Base-by-base conservation (phyloP, 2,329 filamentous ascomycete genomes). In the Cordyceps cateniannulata region DNA sequence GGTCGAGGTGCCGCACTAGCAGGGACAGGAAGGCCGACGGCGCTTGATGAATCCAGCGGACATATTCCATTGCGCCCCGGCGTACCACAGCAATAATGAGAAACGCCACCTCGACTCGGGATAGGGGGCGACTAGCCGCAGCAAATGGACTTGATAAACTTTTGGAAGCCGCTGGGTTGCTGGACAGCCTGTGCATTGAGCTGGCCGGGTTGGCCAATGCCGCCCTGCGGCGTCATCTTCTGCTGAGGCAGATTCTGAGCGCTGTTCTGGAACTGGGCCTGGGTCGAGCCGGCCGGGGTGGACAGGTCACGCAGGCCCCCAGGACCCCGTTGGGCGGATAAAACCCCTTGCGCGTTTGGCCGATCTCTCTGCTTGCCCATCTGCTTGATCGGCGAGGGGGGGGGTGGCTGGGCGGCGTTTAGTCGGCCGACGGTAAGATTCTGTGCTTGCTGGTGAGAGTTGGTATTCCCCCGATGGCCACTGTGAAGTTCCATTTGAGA, bases 221-320 rank as follows among this genome's bases (percentile, higher is more conserved):
- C 79, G 70, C 86, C 85, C 63, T 82, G 79, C 63, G 82, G 83
- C 71, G 84, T 55, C 59, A 61, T 82, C 65, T 82, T 80, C 69
- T 83, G 85, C 69, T 85, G 85, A 54, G 89, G 84, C 66, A 96
- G 83, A 75, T 96, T 95, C 74, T 91, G 90, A 71, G 89, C 90
- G 79, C 91, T 96, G 82, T 91, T 93, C 79, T 96, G 92, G 82
- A 96, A 97, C 73, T 97, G 93, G 67, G 93, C 93, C 76, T 96
- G 91, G 65, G 91, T 97, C 72, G 91, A 96, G 69, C 89, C 91
- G 72, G 93, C 88, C 68, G 92, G 90, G 66, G 93, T 93, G 71
- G 86, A 85, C 74, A 89, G 85, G 74, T 96, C 90, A 74, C 86
- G 83, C 70, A 87, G 82, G 73, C 84, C 86, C 81, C 85, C 85